These are phyloP conservation scores for Gracilaria vermiculophylla DNA, from an alignment of 23 red algal genomes.

Conservation along the genomic window DNA sequence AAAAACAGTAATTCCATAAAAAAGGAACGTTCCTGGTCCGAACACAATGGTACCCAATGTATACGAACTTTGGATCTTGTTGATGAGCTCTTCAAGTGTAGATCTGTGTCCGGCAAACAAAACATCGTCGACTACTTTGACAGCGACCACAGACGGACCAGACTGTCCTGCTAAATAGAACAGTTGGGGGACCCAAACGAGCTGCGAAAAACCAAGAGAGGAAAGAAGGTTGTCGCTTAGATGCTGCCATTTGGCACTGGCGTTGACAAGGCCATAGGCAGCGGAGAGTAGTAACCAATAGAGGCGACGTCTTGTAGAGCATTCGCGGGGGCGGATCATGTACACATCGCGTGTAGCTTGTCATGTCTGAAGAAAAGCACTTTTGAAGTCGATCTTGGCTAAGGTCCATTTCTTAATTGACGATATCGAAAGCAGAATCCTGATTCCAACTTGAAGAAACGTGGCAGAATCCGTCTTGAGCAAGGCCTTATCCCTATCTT, in stretches of 20 bases:
- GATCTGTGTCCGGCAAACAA: not conserved
- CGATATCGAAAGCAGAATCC: slow-evolving; percentile 27
- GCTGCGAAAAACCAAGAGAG: slow-evolving; percentile 13
- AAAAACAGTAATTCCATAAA: not conserved
- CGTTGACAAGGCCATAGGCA: slow-evolving; percentile 15
- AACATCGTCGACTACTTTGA: slow-evolving; percentile 50
- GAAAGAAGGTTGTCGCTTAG: not conserved
- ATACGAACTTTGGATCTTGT: not conserved
- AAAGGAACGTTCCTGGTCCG: slow-evolving; percentile 7
- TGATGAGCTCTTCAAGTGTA: not conserved
- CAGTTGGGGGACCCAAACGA: slow-evolving; percentile 13
- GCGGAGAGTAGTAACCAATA: slow-evolving; percentile 41
- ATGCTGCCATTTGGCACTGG: slow-evolving; percentile 39
- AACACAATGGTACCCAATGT: not conserved
- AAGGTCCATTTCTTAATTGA: slow-evolving; percentile 2
- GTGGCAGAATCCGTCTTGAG: slow-evolving; percentile 44
- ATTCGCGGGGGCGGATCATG: slow-evolving; percentile 28
- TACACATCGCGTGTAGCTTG: slow-evolving; percentile 29
- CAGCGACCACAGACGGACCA: not conserved
- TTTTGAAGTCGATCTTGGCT: slow-evolving; percentile 47
- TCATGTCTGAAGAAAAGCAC: slow-evolving; percentile 37
- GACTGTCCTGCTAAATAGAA: not conserved
- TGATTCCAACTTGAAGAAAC: slow-evolving; percentile 1
- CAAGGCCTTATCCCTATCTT: not conserved
- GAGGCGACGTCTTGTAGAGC: not conserved